phyloP scores from a whole-genome alignment of 345 rosid species.

The Syzygium jambos region DNA sequence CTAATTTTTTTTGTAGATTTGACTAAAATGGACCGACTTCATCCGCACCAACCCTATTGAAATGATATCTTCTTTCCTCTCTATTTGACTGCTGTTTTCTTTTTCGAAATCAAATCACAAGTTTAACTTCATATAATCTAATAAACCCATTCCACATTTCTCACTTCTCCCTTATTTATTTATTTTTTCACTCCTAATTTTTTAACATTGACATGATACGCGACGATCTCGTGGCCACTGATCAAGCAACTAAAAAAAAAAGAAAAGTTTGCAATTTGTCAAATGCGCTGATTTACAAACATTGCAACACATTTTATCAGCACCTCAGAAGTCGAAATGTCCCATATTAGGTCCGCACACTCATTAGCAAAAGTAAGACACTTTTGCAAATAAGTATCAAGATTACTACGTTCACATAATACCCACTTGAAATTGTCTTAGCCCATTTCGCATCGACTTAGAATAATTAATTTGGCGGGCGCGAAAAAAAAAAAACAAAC shows the following conservation, averaged over 20 bases:
- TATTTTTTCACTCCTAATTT: not conserved
- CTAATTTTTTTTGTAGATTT: too few species aligned
- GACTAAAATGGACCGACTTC: too few species aligned
- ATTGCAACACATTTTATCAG: accelerated
- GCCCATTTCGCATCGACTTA: not conserved
- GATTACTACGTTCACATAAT: not conserved
- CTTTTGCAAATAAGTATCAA: not conserved
- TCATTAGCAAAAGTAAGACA: not conserved
- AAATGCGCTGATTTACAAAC: not conserved
- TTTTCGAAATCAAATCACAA: too few species aligned
- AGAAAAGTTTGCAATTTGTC: not conserved
- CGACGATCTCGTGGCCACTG: not conserved
- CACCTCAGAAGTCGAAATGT: not conserved
- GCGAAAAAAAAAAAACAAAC: too few species aligned
- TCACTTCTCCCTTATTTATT: not conserved
- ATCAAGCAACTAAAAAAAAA: not conserved
- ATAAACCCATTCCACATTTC: not conserved
- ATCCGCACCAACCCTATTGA: too few species aligned
- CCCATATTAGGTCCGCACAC: not conserved
- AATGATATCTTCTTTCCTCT: too few species aligned
- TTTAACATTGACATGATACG: not conserved
- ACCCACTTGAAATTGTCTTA: not conserved
- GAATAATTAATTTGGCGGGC: not conserved
- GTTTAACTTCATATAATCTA: too few species aligned
- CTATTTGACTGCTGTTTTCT: too few species aligned